These are phyloP conservation scores for Piedraia hortae DNA, from an alignment of 2,329 filamentous ascomycete species.

Conservation along the genomic window DNA sequence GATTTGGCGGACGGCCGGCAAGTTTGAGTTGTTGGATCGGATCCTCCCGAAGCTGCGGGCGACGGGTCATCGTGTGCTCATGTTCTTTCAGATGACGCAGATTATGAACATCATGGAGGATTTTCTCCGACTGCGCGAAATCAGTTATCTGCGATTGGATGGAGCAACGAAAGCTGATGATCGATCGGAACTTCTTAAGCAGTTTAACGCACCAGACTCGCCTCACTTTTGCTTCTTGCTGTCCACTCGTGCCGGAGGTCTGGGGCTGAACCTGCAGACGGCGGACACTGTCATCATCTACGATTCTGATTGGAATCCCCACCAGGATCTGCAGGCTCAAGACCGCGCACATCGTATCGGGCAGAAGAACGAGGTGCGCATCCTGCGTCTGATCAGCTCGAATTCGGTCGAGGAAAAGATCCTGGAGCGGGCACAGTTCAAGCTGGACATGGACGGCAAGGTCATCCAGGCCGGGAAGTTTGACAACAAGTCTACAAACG, in stretches of 20 bases:
- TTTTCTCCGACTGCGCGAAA: slow-evolving; percentile 58
- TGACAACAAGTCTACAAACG: slow-evolving; percentile 96
- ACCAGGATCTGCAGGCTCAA: slow-evolving; percentile 95
- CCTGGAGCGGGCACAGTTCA: slow-evolving; percentile 82
- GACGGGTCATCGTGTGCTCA: slow-evolving; percentile 80
- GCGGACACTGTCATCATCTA: slow-evolving; percentile 99
- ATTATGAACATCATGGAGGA: slow-evolving; percentile 99
- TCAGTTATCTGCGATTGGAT: slow-evolving; percentile 75
- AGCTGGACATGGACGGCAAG: slow-evolving; percentile 97
- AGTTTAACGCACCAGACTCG: slow-evolving; percentile 74
- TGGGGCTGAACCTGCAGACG: slow-evolving; percentile 89
- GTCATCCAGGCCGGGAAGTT: slow-evolving; percentile 98
- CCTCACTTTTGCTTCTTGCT: slow-evolving; percentile 94
- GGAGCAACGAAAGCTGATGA: slow-evolving; percentile 96
- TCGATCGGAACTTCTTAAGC: slow-evolving; percentile 62
- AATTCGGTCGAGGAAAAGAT: slow-evolving; percentile 98
- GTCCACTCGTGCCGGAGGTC: slow-evolving; percentile 93
- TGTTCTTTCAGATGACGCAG: slow-evolving; percentile 99
- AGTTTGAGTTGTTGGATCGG: slow-evolving; percentile 85
- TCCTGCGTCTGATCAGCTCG: slow-evolving; percentile 79
- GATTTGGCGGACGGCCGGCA: slow-evolving; percentile 83
- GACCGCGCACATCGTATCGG: slow-evolving; percentile 99
- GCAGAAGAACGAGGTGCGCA: slow-evolving; percentile 97
- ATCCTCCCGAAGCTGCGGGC: slow-evolving; percentile 78
- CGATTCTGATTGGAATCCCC: slow-evolving; percentile 98